Base-by-base conservation (phyloP, 2,329 filamentous ascomycete species). In the Ophiostoma perfectum region DNA sequence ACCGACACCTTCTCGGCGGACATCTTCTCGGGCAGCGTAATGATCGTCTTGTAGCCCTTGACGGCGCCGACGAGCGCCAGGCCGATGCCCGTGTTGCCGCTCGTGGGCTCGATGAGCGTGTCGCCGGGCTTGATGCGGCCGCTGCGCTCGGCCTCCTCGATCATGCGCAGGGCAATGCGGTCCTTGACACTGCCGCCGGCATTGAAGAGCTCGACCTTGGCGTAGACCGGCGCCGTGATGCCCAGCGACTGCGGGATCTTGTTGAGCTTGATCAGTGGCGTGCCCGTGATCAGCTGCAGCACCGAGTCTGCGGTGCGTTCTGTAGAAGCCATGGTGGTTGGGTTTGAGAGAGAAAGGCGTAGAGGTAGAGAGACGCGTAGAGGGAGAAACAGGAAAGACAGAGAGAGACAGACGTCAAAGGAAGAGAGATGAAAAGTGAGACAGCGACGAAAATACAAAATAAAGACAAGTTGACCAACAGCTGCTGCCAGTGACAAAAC, bases 1-100 rank as follows among this genome's bases (percentile, higher is more conserved):
- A 99, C 65, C 2, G 94, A 90, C 52, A 99, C 95, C 80, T 99
- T 99, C 80, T 99, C 95, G 64, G 93, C 91, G 1, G 93, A 97
- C 95, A 99, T 99, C 84, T 99, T 99, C 81, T 99, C 95, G 66
- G 95, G 95, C 63, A 99, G 87, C 11, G 95, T 99, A 78, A 99
- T 99, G 80, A 99, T 98, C 55, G 93, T 96, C 80, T 94, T 94
- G 84, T 98, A 99, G 73, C 93, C 94, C 82, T 97, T 98, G 76
- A 99, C 91, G 16, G 95, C 95, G 69, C 88, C 94, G 18, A 98
- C 94, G 45, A 99, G 87, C 41, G 95, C 95, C 55, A 99, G 84
- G 36, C 95, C 95, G 73, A 99, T 99, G 73, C 95, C 95, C 82
- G 95, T 99, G 79, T 99, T 99, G 68, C 95, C 95, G 76, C 92